Conservation (phyloP, 768 basidiomycete genomes). For the Trametes cinnabarina region DNA sequence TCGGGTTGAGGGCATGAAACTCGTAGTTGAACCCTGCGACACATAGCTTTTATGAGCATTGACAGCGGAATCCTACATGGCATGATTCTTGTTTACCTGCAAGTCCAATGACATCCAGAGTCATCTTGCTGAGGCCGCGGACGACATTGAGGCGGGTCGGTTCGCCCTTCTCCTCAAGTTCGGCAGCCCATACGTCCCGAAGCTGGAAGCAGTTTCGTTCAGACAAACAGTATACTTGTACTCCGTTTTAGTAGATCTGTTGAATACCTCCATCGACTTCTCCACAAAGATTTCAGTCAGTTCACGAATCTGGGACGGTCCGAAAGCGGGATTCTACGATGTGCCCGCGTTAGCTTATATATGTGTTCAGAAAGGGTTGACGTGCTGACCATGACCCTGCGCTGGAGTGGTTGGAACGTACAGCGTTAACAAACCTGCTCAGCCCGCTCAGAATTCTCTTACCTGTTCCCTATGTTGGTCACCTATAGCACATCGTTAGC, state of each 20-base stretch:
- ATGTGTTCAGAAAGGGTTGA: background rate
- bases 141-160: conserved; percentile 31
- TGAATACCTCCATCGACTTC: conserved; percentile 48
- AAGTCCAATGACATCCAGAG: conserved; percentile 44
- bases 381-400: conserved; percentile 30
- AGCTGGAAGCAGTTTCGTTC: conserved; percentile 14
- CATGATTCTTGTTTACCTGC: conserved; percentile 28
- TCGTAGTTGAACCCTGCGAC: conserved; percentile 35
- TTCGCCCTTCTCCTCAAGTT: conserved; percentile 31
- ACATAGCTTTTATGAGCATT: background rate
- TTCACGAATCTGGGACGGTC: conserved; percentile 54
- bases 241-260: no score
- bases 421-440: background rate
- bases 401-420: background rate
- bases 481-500: conserved; percentile 13
- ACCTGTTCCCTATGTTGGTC: conserved; percentile 43
- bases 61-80: background rate
- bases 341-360: background rate
- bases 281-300: conserved; percentile 55
- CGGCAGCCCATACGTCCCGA: conserved; percentile 19
- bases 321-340: conserved; percentile 63
- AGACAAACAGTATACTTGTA: background rate
- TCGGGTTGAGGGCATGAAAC: conserved; percentile 31
- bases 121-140: conserved; percentile 34
- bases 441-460: background rate